Evolutionary conservation across 495 filamentous ascomycete genomes (phyloP).

Genomic region (Chaetomium tenue): DNA sequence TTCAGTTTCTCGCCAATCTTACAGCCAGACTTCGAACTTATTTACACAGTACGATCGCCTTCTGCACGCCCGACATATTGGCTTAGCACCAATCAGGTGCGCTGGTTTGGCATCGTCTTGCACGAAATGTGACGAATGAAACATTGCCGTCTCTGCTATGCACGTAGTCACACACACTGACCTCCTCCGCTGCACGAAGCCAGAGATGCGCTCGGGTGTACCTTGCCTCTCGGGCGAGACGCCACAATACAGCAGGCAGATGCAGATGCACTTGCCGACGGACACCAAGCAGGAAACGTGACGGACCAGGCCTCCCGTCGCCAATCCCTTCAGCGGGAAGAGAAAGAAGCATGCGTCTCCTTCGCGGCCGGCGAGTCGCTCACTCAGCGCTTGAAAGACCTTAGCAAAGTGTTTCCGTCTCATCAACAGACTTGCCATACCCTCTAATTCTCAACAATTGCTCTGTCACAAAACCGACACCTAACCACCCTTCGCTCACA

Average conservation of each 20-base stretch:
- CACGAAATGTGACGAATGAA: conserved; percentile 9
- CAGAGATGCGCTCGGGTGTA: not conserved
- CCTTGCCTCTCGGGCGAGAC: not conserved
- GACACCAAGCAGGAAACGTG: not conserved
- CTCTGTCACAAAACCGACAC: no score
- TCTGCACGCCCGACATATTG: conserved; percentile 1
- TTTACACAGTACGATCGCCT: conserved; percentile 9
- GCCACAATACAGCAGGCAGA: not conserved
- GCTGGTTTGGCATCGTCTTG: not conserved
- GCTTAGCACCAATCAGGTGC: conserved; percentile 14
- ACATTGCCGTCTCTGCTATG: conserved; percentile 15
- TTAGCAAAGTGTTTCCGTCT: not conserved
- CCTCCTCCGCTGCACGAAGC: conserved; percentile 7
- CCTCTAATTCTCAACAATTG: not conserved
- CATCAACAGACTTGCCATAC: not conserved
- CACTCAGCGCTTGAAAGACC: not conserved
- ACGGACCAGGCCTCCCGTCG: not conserved
- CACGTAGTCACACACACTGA: conserved; percentile 24
- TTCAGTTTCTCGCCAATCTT: conserved; percentile 2
- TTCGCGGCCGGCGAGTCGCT: not conserved
- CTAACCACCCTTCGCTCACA: not conserved
- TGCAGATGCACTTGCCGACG: conserved; percentile 5
- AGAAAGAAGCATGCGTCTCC: not conserved
- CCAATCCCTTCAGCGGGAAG: not conserved
- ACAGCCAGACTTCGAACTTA: not conserved